These are phyloP conservation scores for Neopestalotiopsis clavispora DNA, from an alignment of 2,329 filamentous ascomycete species.

Conservation along the genomic window DNA sequence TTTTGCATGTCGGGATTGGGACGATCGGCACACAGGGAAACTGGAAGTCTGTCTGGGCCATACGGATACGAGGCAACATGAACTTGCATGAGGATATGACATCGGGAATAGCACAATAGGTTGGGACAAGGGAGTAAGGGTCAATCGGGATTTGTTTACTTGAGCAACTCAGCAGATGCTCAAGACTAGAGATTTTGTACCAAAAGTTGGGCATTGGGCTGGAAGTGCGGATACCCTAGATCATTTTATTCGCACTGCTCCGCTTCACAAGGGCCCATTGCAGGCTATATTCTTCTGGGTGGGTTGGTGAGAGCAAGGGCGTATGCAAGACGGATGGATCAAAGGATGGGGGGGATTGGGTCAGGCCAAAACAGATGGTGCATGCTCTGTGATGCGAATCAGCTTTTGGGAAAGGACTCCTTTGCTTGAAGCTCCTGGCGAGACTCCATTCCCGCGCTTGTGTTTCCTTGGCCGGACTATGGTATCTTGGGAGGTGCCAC, in stretches of 20 bases:
- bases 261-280: no score
- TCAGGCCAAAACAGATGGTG: background rate
- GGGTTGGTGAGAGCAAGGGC: background rate
- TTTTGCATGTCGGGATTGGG: background rate
- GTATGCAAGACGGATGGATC: background rate
- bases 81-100: background rate
- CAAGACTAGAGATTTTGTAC: background rate
- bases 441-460: background rate
- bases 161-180: background rate
- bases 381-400: background rate
- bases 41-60: background rate
- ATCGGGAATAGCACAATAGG: background rate
- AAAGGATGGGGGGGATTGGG: background rate
- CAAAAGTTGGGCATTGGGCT: background rate
- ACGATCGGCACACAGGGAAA: background rate
- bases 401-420: background rate
- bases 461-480: background rate
- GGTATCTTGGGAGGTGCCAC: background rate
- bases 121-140: background rate
- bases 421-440: slow-evolving; percentile 1
- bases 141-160: background rate
- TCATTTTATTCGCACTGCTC: no score
- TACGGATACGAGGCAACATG: background rate
- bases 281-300: no score
- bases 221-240: no score